Percentiles rank a stretch among this genome's conserved stretches.
These are phyloP conservation scores for Strobilomyces echinocephalus DNA, from an alignment of 768 basidiomycete species.

Conservation along the genomic window DNA sequence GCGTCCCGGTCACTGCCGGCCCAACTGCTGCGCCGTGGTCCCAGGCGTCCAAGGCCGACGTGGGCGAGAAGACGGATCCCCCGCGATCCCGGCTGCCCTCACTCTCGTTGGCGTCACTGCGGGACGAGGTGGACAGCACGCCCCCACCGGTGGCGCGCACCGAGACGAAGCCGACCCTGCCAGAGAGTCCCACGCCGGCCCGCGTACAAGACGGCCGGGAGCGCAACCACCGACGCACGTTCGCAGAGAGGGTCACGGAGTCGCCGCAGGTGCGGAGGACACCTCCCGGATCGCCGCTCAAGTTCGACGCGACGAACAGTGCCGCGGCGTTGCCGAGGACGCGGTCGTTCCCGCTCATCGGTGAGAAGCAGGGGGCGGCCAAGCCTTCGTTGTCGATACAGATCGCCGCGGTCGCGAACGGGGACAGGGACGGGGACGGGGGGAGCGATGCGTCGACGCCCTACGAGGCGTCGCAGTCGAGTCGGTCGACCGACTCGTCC, in stretches of 20 bases:
- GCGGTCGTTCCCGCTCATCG: slow-evolving; percentile 35
- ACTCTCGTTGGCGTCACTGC: slow-evolving; percentile 24
- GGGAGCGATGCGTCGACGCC: slow-evolving; percentile 43
- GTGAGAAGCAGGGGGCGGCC: not conserved
- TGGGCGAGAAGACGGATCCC: slow-evolving; percentile 1
- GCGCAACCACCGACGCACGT: slow-evolving; percentile 57
- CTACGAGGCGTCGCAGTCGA: slow-evolving; percentile 39
- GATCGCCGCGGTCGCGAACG: not conserved
- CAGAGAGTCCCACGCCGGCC: slow-evolving; percentile 11
- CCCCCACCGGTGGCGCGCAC: slow-evolving; percentile 5
- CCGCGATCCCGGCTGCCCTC: not conserved
- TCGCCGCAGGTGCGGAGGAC: slow-evolving; percentile 39
- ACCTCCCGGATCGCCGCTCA: slow-evolving; percentile 44
- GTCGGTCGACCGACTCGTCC: slow-evolving; percentile 44
- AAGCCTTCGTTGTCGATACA: slow-evolving; percentile 16
- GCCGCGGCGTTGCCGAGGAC: slow-evolving; percentile 26
- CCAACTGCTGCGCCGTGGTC: slow-evolving; percentile 40
- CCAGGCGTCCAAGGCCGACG: not conserved
- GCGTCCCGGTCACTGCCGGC: slow-evolving; percentile 34
- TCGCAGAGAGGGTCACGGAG: slow-evolving; percentile 42
- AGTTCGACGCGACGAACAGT: slow-evolving; percentile 16
- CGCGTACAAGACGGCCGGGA: slow-evolving; percentile 13
- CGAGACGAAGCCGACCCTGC: slow-evolving; percentile 5
- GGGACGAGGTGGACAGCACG: slow-evolving; percentile 7
- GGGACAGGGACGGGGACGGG: slow-evolving; percentile 9